phyloP scores from a whole-genome alignment of 2,329 filamentous ascomycete species.

The Alternaria brassicae region DNA sequence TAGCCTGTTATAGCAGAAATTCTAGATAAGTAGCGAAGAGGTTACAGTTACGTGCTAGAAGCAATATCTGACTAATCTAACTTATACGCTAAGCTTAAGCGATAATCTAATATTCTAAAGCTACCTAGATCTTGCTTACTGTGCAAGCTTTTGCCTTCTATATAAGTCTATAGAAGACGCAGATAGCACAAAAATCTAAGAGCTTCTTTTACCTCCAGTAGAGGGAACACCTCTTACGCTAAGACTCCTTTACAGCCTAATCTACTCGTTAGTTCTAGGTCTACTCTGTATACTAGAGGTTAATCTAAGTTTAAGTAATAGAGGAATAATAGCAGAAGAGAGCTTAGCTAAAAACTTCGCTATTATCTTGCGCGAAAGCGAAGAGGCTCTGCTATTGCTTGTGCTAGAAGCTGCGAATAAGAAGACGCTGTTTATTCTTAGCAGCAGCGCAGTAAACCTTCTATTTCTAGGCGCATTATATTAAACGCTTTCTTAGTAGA shows the following conservation, averaged over 20 bases:
- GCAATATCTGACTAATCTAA: background rate
- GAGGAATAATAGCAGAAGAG: background rate
- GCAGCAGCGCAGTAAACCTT: background rate
- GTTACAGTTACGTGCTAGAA: background rate
- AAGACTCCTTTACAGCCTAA: conserved; percentile 1
- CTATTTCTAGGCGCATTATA: background rate
- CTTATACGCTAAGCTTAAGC: background rate
- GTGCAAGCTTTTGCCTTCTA: conserved; percentile 1
- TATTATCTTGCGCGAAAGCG: background rate
- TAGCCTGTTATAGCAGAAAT: background rate
- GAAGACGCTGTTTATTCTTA: conserved; percentile 1
- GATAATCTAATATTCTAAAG: background rate
- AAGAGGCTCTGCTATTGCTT: background rate
- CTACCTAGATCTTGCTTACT: conserved; percentile 7
- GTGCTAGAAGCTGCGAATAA: background rate
- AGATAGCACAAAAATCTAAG: background rate
- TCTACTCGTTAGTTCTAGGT: background rate
- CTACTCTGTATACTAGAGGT: background rate
- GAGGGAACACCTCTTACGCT: background rate
- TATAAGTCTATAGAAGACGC: background rate
- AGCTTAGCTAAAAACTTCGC: background rate
- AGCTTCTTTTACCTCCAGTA: conserved; percentile 4
- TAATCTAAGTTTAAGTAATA: background rate
- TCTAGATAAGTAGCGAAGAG: background rate
- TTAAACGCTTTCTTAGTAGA: background rate